Conservation (phyloP, 2,329 filamentous ascomycete species). For the Septoria petroselini region DNA sequence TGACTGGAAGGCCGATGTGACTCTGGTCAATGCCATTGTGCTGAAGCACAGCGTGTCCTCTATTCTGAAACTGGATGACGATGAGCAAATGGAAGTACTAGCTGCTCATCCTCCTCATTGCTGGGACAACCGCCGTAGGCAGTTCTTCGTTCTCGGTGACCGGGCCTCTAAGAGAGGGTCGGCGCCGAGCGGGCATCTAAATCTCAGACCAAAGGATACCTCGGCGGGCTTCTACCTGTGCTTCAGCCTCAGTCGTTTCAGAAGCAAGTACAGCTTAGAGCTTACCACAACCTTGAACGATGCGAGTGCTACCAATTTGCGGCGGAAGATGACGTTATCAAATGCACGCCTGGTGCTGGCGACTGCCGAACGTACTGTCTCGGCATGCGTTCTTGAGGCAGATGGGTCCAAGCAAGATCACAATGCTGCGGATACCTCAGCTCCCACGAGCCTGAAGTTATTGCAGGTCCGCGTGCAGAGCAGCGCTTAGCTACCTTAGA, state of each 20-base stretch:
- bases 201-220: neutral
- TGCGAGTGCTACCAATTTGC: too few relatives aligned
- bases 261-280: constrained; percentile 2
- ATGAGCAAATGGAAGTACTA: neutral
- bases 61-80: neutral
- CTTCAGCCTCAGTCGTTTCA: constrained; percentile 5
- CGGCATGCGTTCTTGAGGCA: too few relatives aligned
- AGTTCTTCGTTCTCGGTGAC: constrained; percentile 2
- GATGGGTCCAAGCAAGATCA: too few relatives aligned
- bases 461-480: too few relatives aligned
- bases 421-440: too few relatives aligned
- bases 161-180: neutral
- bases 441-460: too few relatives aligned
- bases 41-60: constrained; percentile 6
- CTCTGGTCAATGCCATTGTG: constrained; percentile 1
- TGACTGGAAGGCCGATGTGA: neutral
- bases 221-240: neutral
- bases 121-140: constrained; percentile 3
- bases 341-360: too few relatives aligned
- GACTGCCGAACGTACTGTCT: too few relatives aligned
- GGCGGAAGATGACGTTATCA: too few relatives aligned
- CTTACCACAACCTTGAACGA: neutral
- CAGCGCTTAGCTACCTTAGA: too few relatives aligned
- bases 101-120: neutral
- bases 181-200: neutral